A percentile compares a stretch with the other conserved stretches of the same genome.
Conservation (phyloP, 441 rosid species). For the Erodium texanum region DNA sequence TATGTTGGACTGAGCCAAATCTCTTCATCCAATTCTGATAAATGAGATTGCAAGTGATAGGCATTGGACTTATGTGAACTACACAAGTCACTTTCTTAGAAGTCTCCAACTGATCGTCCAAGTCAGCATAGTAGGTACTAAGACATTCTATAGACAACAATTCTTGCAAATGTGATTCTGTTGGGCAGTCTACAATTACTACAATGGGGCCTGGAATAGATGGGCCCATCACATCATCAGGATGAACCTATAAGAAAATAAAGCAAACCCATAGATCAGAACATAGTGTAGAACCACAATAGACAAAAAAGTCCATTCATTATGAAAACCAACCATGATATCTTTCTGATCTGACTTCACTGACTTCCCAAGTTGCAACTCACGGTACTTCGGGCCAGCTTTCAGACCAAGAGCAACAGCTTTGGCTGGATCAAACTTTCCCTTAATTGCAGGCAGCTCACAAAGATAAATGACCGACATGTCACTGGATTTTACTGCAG, state of each 20-base stretch:
- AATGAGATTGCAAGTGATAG: slow-evolving; percentile 38
- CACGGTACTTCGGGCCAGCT: slow-evolving; percentile 74
- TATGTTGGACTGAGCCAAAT: slow-evolving; percentile 62
- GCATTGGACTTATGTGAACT: slow-evolving; percentile 72
- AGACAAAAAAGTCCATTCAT: slow-evolving; percentile 10
- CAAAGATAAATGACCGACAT: slow-evolving; percentile 74
- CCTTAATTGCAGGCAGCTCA: slow-evolving; percentile 76
- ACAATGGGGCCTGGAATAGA: slow-evolving; percentile 83
- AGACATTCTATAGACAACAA: slow-evolving; percentile 43
- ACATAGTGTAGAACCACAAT: background rate
- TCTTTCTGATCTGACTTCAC: slow-evolving; percentile 63
- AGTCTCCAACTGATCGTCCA: slow-evolving; percentile 21
- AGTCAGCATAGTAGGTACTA: slow-evolving; percentile 40
- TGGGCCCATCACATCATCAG: slow-evolving; percentile 92
- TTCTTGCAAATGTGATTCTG: slow-evolving; percentile 48
- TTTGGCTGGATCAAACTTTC: slow-evolving; percentile 68
- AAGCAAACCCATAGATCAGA: slow-evolving; percentile 11
- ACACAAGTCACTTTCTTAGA: slow-evolving; percentile 56
- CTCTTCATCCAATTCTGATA: slow-evolving; percentile 78
- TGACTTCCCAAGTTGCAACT: slow-evolving; percentile 68
- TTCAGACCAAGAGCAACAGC: slow-evolving; percentile 71
- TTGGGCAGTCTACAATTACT: slow-evolving; percentile 84
- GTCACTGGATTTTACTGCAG: slow-evolving; percentile 53
- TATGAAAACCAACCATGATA: slow-evolving; percentile 41
- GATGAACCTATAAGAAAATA: slow-evolving; percentile 49